Conservation (phyloP, 306 rosid species). For the Inga laurina region DNA sequence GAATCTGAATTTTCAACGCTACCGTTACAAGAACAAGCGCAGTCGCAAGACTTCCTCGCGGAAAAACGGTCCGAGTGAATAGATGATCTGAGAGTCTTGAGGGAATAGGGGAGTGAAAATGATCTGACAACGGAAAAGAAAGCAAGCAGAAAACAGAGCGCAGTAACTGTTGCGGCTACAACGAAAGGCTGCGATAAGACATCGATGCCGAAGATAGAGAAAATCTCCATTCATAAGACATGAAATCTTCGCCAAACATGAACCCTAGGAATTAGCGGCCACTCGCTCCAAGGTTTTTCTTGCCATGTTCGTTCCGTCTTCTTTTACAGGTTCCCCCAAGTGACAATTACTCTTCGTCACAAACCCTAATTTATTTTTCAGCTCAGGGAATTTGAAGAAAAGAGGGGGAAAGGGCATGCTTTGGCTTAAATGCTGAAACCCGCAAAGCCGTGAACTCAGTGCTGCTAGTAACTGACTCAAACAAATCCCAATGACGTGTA, state of each 20-base stretch:
- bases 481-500: background rate
- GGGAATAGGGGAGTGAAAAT: slow-evolving; percentile 27
- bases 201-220: slow-evolving; percentile 38
- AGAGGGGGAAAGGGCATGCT: background rate
- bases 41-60: slow-evolving; percentile 43
- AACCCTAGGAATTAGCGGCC: slow-evolving; percentile 51
- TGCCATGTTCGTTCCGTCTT: background rate
- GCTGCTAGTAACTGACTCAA: slow-evolving; percentile 25
- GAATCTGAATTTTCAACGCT: slow-evolving; percentile 37
- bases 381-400: slow-evolving; percentile 21
- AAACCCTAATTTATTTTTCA: slow-evolving; percentile 27
- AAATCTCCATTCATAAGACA: slow-evolving; percentile 90
- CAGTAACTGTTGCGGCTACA: slow-evolving; percentile 60
- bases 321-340: background rate
- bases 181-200: slow-evolving; percentile 52
- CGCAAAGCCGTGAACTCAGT: background rate
- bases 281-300: slow-evolving; percentile 14
- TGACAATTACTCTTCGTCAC: background rate
- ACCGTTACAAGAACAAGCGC: slow-evolving; percentile 47
- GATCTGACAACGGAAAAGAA: slow-evolving; percentile 61
- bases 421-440: background rate
- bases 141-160: slow-evolving; percentile 61
- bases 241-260: slow-evolving; percentile 70
- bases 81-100: slow-evolving; percentile 23
- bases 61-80: slow-evolving; percentile 27